Conservation (phyloP, 2,329 filamentous ascomycete species). For the Didymellaceae sp. region DNA sequence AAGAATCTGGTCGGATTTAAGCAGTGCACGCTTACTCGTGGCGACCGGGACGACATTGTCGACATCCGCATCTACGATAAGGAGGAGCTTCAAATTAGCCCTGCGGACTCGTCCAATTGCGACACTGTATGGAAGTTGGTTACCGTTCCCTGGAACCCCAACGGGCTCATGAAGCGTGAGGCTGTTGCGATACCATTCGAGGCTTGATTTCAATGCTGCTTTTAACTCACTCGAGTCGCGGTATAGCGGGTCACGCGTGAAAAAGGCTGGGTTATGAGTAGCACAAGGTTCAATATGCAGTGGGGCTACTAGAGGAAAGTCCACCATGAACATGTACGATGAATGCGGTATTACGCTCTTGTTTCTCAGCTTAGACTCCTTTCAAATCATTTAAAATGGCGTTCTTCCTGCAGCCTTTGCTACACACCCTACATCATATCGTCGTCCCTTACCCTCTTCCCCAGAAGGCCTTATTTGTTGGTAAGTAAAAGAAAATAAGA, state of each 20-base stretch:
- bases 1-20: constrained; percentile 1
- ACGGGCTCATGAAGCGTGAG: neutral
- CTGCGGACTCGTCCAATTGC: neutral
- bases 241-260: neutral
- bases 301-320: neutral
- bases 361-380: constrained; percentile 1
- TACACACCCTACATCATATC: neutral
- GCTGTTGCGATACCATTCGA: neutral
- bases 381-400: neutral
- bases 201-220: neutral
- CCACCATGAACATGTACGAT: neutral
- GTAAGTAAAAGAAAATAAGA: too few relatives aligned
- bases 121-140: constrained; percentile 1
- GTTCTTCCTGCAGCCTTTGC: neutral
- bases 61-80: constrained; percentile 1
- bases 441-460: neutral
- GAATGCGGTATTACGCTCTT: neutral
- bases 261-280: neutral
- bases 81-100: neutral
- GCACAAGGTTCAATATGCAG: neutral
- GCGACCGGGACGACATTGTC: neutral
- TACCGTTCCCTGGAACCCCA: neutral
- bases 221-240: neutral
- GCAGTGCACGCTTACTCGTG: neutral
- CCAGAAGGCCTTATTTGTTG: too few relatives aligned